Evolutionary conservation across 495 filamentous ascomycete genomes (phyloP).

Genomic region (Aspergillus incahuasiensis): DNA sequence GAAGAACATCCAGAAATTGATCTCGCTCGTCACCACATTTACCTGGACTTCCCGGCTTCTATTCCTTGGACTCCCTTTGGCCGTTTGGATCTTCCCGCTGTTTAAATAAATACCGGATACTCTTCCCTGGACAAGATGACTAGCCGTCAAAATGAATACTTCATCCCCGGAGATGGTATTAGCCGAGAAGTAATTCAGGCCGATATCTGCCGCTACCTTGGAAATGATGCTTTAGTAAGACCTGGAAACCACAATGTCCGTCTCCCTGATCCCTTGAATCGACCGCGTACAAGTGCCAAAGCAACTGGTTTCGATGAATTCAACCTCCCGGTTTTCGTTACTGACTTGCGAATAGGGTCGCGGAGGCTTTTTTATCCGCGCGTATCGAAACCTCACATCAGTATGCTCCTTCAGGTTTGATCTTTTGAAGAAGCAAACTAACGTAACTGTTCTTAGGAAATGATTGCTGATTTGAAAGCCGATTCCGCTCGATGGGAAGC

Average conservation of each 20-base stretch:
- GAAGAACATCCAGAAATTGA: conserved; percentile 12
- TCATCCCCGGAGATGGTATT: conserved; percentile 84
- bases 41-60: conserved; percentile 22
- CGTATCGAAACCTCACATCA: conserved; percentile 80
- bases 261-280: conserved; percentile 20
- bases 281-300: conserved; percentile 2
- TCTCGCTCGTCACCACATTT: conserved; percentile 10
- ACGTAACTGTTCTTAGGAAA: conserved; percentile 54
- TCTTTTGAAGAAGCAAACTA: conserved; percentile 14
- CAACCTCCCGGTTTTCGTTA: conserved; percentile 13
- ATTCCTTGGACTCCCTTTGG: conserved; percentile 21
- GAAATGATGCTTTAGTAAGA: conserved; percentile 84
- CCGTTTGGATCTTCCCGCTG: conserved; percentile 34
- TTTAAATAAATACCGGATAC: conserved; percentile 27
- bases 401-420: conserved; percentile 37
- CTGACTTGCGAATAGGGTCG: conserved; percentile 52
- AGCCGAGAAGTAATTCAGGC: conserved; percentile 90
- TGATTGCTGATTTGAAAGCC: conserved; percentile 80
- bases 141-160: conserved; percentile 71
- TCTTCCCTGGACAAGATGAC: conserved; percentile 41
- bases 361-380: conserved; percentile 79
- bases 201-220: conserved; percentile 91
- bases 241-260: conserved; percentile 78
- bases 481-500: conserved; percentile 79
- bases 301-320: not conserved